A percentile compares a stretch with the other conserved stretches of the same genome.
phyloP scores from a whole-genome alignment of 352 stramenopile species.

The Globisporangium cylindrosporum region DNA sequence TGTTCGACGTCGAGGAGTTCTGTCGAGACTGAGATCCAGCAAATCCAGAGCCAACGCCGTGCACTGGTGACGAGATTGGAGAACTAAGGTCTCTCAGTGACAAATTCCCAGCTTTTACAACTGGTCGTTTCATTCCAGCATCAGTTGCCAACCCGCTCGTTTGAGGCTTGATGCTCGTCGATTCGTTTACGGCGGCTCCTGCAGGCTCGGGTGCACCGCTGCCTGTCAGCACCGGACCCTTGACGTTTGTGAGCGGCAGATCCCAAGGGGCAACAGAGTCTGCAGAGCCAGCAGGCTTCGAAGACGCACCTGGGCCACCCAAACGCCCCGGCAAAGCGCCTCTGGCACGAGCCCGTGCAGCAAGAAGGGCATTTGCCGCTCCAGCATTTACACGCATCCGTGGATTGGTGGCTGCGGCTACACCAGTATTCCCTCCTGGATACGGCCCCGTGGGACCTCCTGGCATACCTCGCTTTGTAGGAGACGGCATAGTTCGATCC shows the following conservation, averaged over 20 bases:
- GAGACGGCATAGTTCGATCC: slow-evolving; percentile 42
- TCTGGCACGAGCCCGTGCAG: slow-evolving; percentile 60
- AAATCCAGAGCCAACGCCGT: slow-evolving; percentile 13
- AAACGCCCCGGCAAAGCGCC: slow-evolving; percentile 50
- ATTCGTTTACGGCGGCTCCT: neutral
- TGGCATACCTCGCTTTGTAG: slow-evolving; percentile 39
- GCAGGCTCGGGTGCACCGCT: slow-evolving; percentile 9
- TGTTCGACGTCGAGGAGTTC: slow-evolving; percentile 22
- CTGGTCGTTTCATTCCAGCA: neutral
- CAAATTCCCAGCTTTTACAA: slow-evolving; percentile 6
- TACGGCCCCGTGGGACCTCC: slow-evolving; percentile 24
- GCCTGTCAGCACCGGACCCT: slow-evolving; percentile 19
- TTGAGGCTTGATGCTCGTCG: neutral
- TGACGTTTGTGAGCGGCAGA: slow-evolving; percentile 52
- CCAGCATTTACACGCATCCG: slow-evolving; percentile 47
- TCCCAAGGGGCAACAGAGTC: slow-evolving; percentile 74
- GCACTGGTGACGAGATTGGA: slow-evolving; percentile 16
- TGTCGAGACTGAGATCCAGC: slow-evolving; percentile 8
- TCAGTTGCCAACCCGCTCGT: slow-evolving; percentile 4
- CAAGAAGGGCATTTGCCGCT: slow-evolving; percentile 69
- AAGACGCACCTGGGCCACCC: slow-evolving; percentile 39
- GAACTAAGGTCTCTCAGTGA: slow-evolving; percentile 15
- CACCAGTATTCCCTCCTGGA: slow-evolving; percentile 20
- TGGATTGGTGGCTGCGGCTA: slow-evolving; percentile 12
- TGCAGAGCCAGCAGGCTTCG: slow-evolving; percentile 20